Conservation (phyloP, 2,329 filamentous ascomycete genomes). For the Tympanopsis confertula region DNA sequence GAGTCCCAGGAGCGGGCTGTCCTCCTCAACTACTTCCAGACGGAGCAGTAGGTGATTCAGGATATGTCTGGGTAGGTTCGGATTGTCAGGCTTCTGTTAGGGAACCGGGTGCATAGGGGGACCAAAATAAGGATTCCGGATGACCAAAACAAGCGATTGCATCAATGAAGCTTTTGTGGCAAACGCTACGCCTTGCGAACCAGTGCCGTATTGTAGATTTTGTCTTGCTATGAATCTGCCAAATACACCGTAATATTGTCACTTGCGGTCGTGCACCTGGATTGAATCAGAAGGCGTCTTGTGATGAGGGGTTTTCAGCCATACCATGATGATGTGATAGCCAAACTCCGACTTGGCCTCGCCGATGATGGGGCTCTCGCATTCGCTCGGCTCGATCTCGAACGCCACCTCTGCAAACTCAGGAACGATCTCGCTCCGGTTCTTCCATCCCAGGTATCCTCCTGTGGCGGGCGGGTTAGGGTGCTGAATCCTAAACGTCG, state of each 20-base stretch:
- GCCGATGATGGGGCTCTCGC: conserved; percentile 45
- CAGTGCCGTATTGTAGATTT: too few relatives aligned
- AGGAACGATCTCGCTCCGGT: conserved; percentile 51
- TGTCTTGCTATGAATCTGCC: too few relatives aligned
- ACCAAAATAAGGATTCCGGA: conserved; percentile 4
- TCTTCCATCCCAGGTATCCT: conserved; percentile 64
- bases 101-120: conserved; percentile 12
- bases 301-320: conserved; percentile 45
- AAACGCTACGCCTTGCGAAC: too few relatives aligned
- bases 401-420: conserved; percentile 66
- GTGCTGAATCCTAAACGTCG: conserved; percentile 3
- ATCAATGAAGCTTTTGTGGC: too few relatives aligned
- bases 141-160: too few relatives aligned
- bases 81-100: conserved; percentile 5
- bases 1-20: conserved; percentile 69
- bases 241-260: too few relatives aligned
- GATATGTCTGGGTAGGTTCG: conserved; percentile 13
- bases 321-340: conserved; percentile 73
- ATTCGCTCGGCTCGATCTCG: conserved; percentile 54
- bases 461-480: conserved; percentile 27
- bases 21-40: conserved; percentile 77
- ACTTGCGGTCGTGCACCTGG: not conserved
- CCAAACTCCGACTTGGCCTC: conserved; percentile 67
- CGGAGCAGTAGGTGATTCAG: conserved; percentile 24
- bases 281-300: conserved; percentile 3